Base-by-base conservation (phyloP, 2,329 filamentous ascomycete species). In the Phaeoacremonium minimum region DNA sequence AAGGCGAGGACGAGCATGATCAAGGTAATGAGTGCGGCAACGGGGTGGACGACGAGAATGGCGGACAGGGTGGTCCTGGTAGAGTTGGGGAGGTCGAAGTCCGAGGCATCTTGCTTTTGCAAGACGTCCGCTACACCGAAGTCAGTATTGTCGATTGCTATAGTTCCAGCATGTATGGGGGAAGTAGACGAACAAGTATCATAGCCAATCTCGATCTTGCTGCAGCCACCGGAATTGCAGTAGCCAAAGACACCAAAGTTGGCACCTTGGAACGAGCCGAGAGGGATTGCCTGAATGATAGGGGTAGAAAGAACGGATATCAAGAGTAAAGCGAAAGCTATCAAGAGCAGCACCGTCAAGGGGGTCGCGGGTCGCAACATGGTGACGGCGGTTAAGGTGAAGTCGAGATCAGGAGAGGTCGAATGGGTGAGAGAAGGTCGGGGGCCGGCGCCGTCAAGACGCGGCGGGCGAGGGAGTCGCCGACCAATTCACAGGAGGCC, bases 341-440 rank as follows among this genome's bases (percentile, higher is more conserved):
- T 73, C 45, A 94, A 77, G 54, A 97, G 83, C 58, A 97, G 69
- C 49, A 95, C 70, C 49, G 90, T 83, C 57, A 98, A 71, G 49
- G 93, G 91, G 42, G 93, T 97, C 44, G 93, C 91, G 44, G 93
- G 90, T 55, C 90, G 87, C 60, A 97, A 71, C 80, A 95, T 87
- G 67, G 67, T 80, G 68, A 56, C 51, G 47, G 45, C 41, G 46
- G 35, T 43, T 33, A 41, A 49, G 51, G 35, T 33, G 31, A 43
- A 38, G 37, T 26, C 31, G 41, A 40, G 38, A 40, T 38, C 40
- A 13, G 11, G 36, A 17, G 22, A 30, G 29, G 32, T 18, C 22
- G 26, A 28, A 14, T 20, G 34, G 17, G 32, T 35, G 42, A 46
- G 45, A 37, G 15, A 33, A 38, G 29, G 40, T 37, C 43, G 37